These are phyloP conservation scores for Setaria viridis DNA, from an alignment of 202 grass and related monocot species.

Conservation along the genomic window DNA sequence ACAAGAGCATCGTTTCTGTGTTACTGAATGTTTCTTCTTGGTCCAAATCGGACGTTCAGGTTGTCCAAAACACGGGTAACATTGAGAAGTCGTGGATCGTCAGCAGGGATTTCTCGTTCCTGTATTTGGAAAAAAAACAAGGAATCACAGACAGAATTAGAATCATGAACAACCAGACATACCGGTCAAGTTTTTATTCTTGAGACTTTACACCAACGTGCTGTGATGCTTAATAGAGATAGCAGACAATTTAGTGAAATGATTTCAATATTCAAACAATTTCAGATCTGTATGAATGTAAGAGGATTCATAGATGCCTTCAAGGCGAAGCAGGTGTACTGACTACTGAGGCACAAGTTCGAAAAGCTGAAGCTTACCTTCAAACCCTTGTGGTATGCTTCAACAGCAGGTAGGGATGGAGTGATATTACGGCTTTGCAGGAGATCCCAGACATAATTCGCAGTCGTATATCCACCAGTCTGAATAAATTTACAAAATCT, in stretches of 20 bases:
- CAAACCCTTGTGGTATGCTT: constrained; percentile 90
- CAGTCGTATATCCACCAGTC: constrained; percentile 90
- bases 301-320: background rate
- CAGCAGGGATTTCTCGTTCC: constrained; percentile 84
- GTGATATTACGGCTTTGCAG: constrained; percentile 73
- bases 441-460: constrained; percentile 94
- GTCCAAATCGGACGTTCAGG: constrained; percentile 52
- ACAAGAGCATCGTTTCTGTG: background rate
- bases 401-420: constrained; percentile 78
- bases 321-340: constrained; percentile 29
- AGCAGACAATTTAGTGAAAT: constrained; percentile 4
- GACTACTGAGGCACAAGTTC: constrained; percentile 6
- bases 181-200: constrained; percentile 1
- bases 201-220: background rate
- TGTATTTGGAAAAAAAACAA: constrained; percentile 42
- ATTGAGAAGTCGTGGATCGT: constrained; percentile 76
- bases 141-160: background rate
- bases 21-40: constrained; percentile 57
- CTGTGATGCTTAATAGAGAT: background rate
- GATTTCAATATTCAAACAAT: constrained; percentile 11
- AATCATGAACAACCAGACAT: constrained; percentile 9
- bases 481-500: constrained; percentile 46
- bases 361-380: constrained; percentile 60
- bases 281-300: background rate
- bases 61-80: constrained; percentile 67